These are phyloP conservation scores for Suhomyces pyralidae DNA, from an alignment of 805 yeast genomes.

Conservation along the genomic window DNA sequence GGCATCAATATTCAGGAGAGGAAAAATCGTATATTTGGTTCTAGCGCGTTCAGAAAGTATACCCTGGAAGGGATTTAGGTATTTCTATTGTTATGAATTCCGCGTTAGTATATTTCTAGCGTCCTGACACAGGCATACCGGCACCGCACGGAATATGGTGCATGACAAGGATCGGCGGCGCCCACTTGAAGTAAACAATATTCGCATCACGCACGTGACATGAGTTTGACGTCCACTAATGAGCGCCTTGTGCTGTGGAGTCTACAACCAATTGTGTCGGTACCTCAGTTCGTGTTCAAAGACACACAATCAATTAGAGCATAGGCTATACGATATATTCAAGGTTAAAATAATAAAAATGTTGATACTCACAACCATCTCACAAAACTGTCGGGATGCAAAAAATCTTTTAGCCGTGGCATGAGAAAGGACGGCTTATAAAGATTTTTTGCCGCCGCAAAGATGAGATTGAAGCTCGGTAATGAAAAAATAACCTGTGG, in stretches of 20 bases:
- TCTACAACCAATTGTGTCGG: background rate
- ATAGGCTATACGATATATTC: background rate
- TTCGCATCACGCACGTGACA: too few species aligned
- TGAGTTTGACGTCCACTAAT: background rate
- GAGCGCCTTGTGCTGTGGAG: background rate
- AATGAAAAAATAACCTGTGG: background rate
- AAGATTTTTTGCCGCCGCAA: background rate
- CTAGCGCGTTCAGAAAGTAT: background rate
- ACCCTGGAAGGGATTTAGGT: background rate
- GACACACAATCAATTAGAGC: background rate
- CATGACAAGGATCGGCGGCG: background rate
- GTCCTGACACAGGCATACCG: background rate
- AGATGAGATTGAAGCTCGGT: background rate
- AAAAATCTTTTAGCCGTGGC: background rate
- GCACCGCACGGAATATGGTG: background rate
- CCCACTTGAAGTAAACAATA: background rate
- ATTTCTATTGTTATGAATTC: background rate
- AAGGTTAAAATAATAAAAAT: background rate
- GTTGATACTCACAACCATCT: background rate
- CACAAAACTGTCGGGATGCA: background rate
- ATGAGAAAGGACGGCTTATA: background rate
- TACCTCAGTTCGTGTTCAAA: background rate
- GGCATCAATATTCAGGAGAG: background rate
- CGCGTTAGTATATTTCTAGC: background rate
- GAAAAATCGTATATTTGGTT: background rate